phyloP scores from a whole-genome alignment of 1,284 basidiomycete species.

The Rhodotorula mucilaginosa region DNA sequence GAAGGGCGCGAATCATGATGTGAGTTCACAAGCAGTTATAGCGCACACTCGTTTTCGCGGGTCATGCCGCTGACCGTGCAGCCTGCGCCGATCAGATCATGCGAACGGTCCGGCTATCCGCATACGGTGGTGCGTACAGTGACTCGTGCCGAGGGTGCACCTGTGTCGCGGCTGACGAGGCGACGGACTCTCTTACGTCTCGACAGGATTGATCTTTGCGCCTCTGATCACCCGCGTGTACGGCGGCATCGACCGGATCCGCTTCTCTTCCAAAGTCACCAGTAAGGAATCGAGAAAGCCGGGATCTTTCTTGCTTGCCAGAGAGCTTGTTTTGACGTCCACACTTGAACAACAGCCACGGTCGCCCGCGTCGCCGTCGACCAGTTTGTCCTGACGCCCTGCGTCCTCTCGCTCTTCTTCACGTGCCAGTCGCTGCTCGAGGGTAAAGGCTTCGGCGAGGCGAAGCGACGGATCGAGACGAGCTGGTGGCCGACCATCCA shows the following conservation, averaged over 20 bases:
- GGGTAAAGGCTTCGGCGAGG: constrained; percentile 61
- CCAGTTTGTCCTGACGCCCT: constrained; percentile 67
- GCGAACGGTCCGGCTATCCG: constrained; percentile 67
- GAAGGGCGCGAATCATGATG: constrained; percentile 66
- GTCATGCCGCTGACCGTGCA: too few relatives aligned
- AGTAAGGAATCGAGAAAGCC: not conserved
- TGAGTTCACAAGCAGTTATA: constrained; percentile 49
- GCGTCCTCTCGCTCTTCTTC: constrained; percentile 69
- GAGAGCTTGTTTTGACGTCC: not conserved
- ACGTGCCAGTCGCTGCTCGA: constrained; percentile 69
- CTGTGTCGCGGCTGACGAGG: not conserved
- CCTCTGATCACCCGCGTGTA: constrained; percentile 41
- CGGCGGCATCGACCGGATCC: constrained; percentile 38
- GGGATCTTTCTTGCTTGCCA: too few relatives aligned
- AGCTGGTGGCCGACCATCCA: constrained; percentile 57
- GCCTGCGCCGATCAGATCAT: constrained; percentile 54
- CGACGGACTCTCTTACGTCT: not conserved
- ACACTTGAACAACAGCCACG: not conserved
- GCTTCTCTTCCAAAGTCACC: constrained; percentile 16
- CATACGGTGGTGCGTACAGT: constrained; percentile 62
- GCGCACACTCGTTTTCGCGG: not conserved
- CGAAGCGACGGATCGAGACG: constrained; percentile 60
- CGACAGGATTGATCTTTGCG: constrained; percentile 32
- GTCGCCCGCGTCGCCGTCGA: constrained; percentile 65
- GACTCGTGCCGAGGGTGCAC: not conserved